Percentiles rank a stretch among this genome's conserved stretches.
These are phyloP conservation scores for Neofusicoccum sp. DNA, from an alignment of 2,329 filamentous ascomycete genomes.

Conservation along the genomic window DNA sequence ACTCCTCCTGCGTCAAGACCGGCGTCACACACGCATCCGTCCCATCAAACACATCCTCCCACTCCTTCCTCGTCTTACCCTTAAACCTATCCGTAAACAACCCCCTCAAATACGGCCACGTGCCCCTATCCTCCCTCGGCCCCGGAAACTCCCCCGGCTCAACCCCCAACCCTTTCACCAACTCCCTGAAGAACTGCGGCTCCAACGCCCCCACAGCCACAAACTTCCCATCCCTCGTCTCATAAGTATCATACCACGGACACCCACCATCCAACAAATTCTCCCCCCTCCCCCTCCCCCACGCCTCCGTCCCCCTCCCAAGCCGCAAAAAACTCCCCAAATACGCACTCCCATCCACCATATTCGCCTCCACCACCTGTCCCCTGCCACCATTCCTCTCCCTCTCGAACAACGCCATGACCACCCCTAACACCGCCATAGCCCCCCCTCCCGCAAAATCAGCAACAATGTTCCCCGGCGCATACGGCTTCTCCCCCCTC, in stretches of 20 bases:
- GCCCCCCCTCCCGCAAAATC: constrained; percentile 91
- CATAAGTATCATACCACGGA: constrained; percentile 88
- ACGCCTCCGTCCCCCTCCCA: constrained; percentile 60
- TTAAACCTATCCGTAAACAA: constrained; percentile 65
- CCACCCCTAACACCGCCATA: constrained; percentile 74
- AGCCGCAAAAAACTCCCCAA: constrained; percentile 76
- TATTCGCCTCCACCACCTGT: constrained; percentile 92
- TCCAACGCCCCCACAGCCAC: constrained; percentile 89
- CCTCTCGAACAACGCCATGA: constrained; percentile 73
- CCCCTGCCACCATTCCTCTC: constrained; percentile 61
- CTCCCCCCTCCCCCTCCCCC: constrained; percentile 63
- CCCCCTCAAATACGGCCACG: constrained; percentile 66
- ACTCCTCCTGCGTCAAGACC: constrained; percentile 71
- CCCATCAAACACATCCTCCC: constrained; percentile 83
- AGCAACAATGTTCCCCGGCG: constrained; percentile 80
- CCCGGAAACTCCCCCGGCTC: constrained; percentile 43
- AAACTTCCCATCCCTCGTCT: constrained; percentile 73
- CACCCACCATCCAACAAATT: constrained; percentile 82
- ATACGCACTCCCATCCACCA: constrained; percentile 87
- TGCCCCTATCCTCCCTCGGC: constrained; percentile 57
- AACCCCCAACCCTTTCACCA: constrained; percentile 68
- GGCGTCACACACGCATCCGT: constrained; percentile 93
- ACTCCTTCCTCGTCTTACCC: constrained; percentile 68
- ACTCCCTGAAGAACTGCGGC: constrained; percentile 72
- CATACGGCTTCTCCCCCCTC: constrained; percentile 65